Evolutionary conservation across 1,139 yeast species (phyloP).

Genomic region (Kurtzmaniella quercitrusa): DNA sequence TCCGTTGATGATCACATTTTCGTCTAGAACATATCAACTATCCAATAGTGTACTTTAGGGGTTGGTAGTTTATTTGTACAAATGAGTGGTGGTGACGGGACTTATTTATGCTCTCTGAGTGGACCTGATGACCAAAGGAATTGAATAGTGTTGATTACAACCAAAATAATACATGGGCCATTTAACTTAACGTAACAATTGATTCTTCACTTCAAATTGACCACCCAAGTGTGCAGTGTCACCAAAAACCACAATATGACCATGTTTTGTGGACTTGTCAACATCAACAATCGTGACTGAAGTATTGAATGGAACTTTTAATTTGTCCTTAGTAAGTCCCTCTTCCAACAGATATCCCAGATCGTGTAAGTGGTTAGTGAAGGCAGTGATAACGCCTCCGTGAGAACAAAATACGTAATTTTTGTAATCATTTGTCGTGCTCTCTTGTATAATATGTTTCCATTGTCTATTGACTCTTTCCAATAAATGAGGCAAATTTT

Average conservation of each 20-base stretch:
- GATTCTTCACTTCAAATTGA: slow-evolving; percentile 51
- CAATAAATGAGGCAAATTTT: slow-evolving; percentile 42
- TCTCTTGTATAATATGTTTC: slow-evolving; percentile 36
- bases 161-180: background rate
- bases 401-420: slow-evolving; percentile 72
- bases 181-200: slow-evolving; percentile 24
- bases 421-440: slow-evolving; percentile 26
- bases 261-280: slow-evolving; percentile 29
- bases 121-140: too few relatives aligned
- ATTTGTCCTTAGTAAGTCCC: slow-evolving; percentile 34
- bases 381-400: slow-evolving; percentile 78
- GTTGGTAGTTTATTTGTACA: too few relatives aligned
- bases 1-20: too few relatives aligned
- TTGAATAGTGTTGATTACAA: too few relatives aligned
- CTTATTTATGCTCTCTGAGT: too few relatives aligned
- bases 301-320: slow-evolving; percentile 69
- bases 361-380: slow-evolving; percentile 43
- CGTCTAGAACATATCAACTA: too few relatives aligned
- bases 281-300: slow-evolving; percentile 65
- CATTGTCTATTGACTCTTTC: slow-evolving; percentile 50
- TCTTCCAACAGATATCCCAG: slow-evolving; percentile 33
- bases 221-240: slow-evolving; percentile 63
- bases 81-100: too few relatives aligned
- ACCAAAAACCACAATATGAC: slow-evolving; percentile 50
- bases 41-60: too few relatives aligned